Evolutionary conservation across 23 red algal genomes (phyloP), one percentile per base, ranked within the genome.

Genomic region (Pyropia haitanensis): DNA sequence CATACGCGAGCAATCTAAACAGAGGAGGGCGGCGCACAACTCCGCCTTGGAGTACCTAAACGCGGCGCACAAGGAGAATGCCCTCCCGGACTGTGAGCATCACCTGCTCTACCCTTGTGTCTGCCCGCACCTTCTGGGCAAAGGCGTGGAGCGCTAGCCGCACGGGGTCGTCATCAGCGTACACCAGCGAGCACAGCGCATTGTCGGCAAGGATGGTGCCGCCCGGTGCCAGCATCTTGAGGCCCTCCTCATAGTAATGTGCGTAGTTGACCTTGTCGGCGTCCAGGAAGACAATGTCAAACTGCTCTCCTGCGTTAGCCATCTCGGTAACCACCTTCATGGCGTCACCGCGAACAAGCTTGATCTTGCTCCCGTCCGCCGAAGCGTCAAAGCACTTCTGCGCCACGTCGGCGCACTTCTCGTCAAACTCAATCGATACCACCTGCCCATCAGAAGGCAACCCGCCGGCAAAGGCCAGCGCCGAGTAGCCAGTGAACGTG

Each of bases 231-330:
- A 95, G 75, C 58, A 95, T 55, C 33, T 60, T 23, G 27, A 95
- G 58, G 2, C 65, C 81, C 17, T 51, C 53, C 61, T 95, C 67
- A 63, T 82, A 95, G 65, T 95, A 95, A 29, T 87, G 67, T 18
- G 54, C 71, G 61, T 95, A 95, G 25, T 75, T 76, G 18, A 59
- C 65, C 70, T 95, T 95, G 56, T 95, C 90, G 0, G 90, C 90
- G 56, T 95, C 90, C 31, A 95, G 65, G 28, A 87, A 95, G 14
- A 95, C 82, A 60, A 95, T 82, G 34, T 95, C 90, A 64, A 95
- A 95, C 51, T 58, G 25, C 27, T 82, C 66, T 5, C 63, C 73
- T n/a, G 48, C 44, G 4, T 79, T 56, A 2, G 57, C 67, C 27
- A 88, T 22, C 2, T 53, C 51, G 4, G 68, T 56, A 15, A 88